Percentiles rank a stretch among this genome's conserved stretches.
phyloP scores from a whole-genome alignment of 2,329 filamentous ascomycete genomes.

The Venturia aucupariae region DNA sequence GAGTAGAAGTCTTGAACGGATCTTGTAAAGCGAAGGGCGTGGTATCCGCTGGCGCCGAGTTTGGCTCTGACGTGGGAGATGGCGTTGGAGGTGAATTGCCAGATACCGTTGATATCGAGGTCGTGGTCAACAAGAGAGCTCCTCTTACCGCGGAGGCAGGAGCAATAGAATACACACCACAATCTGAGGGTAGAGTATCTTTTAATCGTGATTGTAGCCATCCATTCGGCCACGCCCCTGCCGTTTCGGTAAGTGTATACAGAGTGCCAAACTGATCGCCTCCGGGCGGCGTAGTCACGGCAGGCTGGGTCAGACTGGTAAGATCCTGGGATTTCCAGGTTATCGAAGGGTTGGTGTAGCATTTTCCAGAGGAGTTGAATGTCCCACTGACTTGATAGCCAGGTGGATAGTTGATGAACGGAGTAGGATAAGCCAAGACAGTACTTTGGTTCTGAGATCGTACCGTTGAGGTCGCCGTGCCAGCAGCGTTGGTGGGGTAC shows the following conservation, averaged over 20 bases:
- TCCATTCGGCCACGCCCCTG: not conserved
- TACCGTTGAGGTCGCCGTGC: not conserved
- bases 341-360: not conserved
- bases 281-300: not conserved
- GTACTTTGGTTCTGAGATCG: not conserved
- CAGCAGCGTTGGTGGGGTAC: not conserved
- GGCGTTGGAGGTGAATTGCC: not conserved
- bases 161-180: not conserved
- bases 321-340: conserved; percentile 2
- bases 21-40: not conserved
- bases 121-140: not conserved
- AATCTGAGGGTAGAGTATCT: not conserved
- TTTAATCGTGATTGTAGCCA: not conserved
- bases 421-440: not conserved
- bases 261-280: not conserved
- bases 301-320: not conserved
- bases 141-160: not conserved
- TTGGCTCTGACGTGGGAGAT: not conserved
- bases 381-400: not conserved
- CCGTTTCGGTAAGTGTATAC: not conserved
- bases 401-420: not conserved
- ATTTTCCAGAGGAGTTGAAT: conserved; percentile 1
- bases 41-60: not conserved
- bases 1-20: not conserved
- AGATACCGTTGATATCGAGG: not conserved